Evolutionary conservation across 164 flowering plant genomes (phyloP).

Genomic region (Umbilicus rupestris): DNA sequence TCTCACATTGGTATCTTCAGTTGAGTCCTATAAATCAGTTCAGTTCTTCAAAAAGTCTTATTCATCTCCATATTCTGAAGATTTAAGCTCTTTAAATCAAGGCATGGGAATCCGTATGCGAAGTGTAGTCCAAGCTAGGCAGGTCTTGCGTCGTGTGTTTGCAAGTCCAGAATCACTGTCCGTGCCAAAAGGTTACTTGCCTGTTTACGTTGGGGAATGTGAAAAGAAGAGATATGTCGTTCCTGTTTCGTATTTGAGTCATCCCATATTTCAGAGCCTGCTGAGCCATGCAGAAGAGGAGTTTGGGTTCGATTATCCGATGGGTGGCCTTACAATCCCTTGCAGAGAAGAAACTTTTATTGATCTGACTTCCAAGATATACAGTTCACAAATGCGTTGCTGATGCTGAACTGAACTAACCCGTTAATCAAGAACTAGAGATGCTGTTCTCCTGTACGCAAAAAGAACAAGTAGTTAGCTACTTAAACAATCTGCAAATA

Average conservation of each 20-base stretch:
- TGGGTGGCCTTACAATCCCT: slow-evolving; percentile 13
- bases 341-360: slow-evolving; percentile 11
- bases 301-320: slow-evolving; percentile 10
- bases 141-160: background rate
- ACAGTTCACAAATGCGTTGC: background rate
- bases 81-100: background rate
- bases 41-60: background rate
- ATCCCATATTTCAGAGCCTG: slow-evolving; percentile 8
- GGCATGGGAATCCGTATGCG: slow-evolving; percentile 4
- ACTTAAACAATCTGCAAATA: background rate
- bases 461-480: background rate
- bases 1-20: background rate
- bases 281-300: slow-evolving; percentile 6
- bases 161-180: background rate
- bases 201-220: slow-evolving; percentile 8
- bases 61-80: background rate
- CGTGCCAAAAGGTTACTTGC: slow-evolving; percentile 8
- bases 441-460: background rate
- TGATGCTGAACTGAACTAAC: background rate
- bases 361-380: slow-evolving; percentile 7
- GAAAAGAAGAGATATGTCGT: slow-evolving; percentile 10
- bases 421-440: background rate
- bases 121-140: slow-evolving; percentile 7
- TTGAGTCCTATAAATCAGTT: background rate
- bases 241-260: slow-evolving; percentile 6